Evolutionary conservation across 116 monocot species (phyloP).

Genomic region (Thalassia testudinum): DNA sequence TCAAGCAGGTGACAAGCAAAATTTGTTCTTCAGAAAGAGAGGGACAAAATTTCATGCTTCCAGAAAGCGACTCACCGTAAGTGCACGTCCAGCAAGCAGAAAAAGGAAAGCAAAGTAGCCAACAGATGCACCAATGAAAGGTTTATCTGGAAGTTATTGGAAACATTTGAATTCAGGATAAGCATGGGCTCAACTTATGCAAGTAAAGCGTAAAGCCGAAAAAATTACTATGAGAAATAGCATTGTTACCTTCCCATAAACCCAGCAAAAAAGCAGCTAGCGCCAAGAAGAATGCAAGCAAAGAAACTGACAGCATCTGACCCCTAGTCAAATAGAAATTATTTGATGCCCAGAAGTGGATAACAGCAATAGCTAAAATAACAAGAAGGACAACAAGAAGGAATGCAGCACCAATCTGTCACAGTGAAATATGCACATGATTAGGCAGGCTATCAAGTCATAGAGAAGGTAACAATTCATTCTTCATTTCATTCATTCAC

Average conservation of each 20-base stretch:
- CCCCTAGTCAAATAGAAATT: conserved; percentile 90
- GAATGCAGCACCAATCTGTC: conserved; percentile 83
- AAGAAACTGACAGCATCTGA: conserved; percentile 82
- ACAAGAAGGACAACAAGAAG: conserved; percentile 77
- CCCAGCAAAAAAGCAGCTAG: conserved; percentile 93
- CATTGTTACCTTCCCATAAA: conserved; percentile 60
- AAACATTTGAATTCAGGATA: not conserved
- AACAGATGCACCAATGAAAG: conserved; percentile 94
- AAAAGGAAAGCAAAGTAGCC: conserved; percentile 96
- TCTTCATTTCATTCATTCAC: too few relatives aligned
- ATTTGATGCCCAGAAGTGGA: conserved; percentile 92
- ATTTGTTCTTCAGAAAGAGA: not conserved
- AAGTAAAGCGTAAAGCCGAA: not conserved
- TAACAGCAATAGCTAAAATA: conserved; percentile 72
- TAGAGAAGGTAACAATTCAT: too few relatives aligned
- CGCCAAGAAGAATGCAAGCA: conserved; percentile 81
- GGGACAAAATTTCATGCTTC: not conserved
- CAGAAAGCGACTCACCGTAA: conserved; percentile 54
- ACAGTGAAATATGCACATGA: not conserved
- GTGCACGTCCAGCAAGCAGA: conserved; percentile 89
- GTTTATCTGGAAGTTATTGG: conserved; percentile 40
- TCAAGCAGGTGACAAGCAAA: not conserved
- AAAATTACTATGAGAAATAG: not conserved
- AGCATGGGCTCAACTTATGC: too few relatives aligned
- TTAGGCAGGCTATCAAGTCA: too few relatives aligned